Conservation (phyloP, 495 filamentous ascomycete genomes). For the Penicillium psychrofluorescens region DNA sequence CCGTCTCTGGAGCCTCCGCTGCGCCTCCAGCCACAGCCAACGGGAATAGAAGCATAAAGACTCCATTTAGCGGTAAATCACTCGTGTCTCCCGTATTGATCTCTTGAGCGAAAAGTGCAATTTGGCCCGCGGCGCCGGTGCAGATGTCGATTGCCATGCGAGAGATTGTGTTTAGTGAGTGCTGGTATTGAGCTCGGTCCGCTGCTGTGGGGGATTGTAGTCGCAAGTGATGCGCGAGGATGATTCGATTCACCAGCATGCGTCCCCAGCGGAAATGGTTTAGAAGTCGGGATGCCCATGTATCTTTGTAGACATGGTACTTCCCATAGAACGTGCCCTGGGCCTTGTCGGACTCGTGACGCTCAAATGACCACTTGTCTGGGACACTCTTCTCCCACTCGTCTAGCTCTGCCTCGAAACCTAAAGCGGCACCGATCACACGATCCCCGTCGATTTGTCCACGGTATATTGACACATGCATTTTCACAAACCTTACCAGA, state of each 20-base stretch:
- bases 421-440: neutral
- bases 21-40: slow-evolving; percentile 21
- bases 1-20: slow-evolving; percentile 16
- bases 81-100: neutral
- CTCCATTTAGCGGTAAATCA: slow-evolving; percentile 17
- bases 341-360: slow-evolving; percentile 5
- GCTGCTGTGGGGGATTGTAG: neutral
- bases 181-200: slow-evolving; percentile 8
- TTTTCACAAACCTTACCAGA: slow-evolving; percentile 11
- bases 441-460: neutral
- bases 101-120: slow-evolving; percentile 1
- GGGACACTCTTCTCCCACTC: slow-evolving; percentile 13
- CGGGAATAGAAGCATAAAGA: slow-evolving; percentile 24
- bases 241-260: slow-evolving; percentile 12
- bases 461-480: slow-evolving; percentile 4
- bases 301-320: slow-evolving; percentile 8
- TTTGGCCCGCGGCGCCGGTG: slow-evolving; percentile 11
- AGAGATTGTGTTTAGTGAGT: slow-evolving; percentile 8
- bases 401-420: slow-evolving; percentile 10
- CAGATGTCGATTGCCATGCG: slow-evolving; percentile 14
- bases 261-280: slow-evolving; percentile 17
- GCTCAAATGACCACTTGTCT: slow-evolving; percentile 5
- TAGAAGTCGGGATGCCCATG: slow-evolving; percentile 10
- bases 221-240: slow-evolving; percentile 4
- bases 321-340: slow-evolving; percentile 10